Evolutionary conservation across 2,329 filamentous ascomycete species (phyloP).

Genomic region (Botrytis pseudocinerea): DNA sequence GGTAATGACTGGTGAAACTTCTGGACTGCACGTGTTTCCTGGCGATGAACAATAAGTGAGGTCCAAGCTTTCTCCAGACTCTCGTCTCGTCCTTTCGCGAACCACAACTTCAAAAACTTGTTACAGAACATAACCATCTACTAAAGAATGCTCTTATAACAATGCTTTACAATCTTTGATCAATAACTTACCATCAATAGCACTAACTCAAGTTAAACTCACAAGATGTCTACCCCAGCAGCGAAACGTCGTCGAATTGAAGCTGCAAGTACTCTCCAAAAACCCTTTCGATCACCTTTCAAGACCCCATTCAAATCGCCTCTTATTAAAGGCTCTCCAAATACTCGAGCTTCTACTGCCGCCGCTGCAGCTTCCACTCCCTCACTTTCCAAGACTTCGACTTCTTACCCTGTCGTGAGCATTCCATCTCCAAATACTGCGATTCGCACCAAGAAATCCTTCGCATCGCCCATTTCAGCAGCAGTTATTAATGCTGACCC

Average conservation of each 20-base stretch:
- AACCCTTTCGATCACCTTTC: conserved; percentile 72
- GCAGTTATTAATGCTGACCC: conserved; percentile 39
- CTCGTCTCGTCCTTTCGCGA: background rate
- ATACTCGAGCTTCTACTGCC: conserved; percentile 26
- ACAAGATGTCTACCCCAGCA: conserved; percentile 50
- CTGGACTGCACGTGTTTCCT: background rate
- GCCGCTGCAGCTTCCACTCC: conserved; percentile 19
- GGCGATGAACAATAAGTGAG: background rate
- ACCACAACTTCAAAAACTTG: background rate
- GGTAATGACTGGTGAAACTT: background rate
- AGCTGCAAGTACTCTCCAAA: conserved; percentile 59
- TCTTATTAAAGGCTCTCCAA: conserved; percentile 24
- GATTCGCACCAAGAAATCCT: conserved; percentile 30
- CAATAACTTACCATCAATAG: conserved; percentile 33
- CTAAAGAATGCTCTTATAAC: background rate
- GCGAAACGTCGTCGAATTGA: conserved; percentile 66
- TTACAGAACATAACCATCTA: background rate
- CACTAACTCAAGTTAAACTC: conserved; percentile 32
- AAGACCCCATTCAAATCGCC: conserved; percentile 46
- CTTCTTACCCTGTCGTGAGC: conserved; percentile 17
- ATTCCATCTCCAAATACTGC: conserved; percentile 18
- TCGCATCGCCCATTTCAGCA: conserved; percentile 39
- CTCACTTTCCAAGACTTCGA: conserved; percentile 14
- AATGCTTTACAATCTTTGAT: conserved; percentile 33
- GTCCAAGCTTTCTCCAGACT: background rate